Percentiles rank a stretch among this genome's conserved stretches.
Evolutionary conservation across 2,329 filamentous ascomycete genomes (phyloP).

Genomic region (Botrytis deweyae): DNA sequence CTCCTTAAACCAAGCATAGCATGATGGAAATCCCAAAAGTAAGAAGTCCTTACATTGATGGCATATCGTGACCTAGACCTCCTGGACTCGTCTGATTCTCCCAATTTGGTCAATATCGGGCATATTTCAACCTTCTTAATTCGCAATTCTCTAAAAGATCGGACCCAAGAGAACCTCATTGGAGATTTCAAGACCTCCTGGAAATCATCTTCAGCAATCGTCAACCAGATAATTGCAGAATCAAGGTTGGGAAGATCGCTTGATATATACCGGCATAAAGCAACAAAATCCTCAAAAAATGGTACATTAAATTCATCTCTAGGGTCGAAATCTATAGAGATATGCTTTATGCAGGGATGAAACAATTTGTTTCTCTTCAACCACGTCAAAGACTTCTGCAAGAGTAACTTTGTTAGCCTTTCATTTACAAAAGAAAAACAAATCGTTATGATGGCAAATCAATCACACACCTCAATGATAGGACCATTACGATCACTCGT

Average conservation of each 20-base stretch:
- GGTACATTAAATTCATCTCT: background rate
- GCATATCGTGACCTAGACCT: rapidly evolving
- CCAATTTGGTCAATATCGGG: background rate
- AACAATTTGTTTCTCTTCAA: background rate
- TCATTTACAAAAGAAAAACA: no score
- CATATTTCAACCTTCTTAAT: background rate
- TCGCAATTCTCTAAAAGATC: background rate
- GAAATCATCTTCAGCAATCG: background rate
- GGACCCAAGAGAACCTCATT: background rate
- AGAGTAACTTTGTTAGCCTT: background rate
- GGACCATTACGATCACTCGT: background rate
- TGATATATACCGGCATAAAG: background rate
- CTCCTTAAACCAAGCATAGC: background rate
- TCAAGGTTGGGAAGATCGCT: background rate
- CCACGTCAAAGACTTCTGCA: slow-evolving; percentile 5
- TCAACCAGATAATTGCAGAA: background rate
- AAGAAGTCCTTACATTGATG: rapidly evolving
- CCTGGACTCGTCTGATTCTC: background rate
- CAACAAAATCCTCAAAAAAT: background rate
- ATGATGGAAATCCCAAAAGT: background rate
- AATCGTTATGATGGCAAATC: no score
- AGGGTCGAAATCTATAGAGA: background rate
- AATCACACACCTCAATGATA: background rate
- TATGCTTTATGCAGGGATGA: background rate
- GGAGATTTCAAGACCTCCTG: background rate